phyloP scores from a whole-genome alignment of 805 yeast genomes.

The Wickerhamia fluorescens region DNA sequence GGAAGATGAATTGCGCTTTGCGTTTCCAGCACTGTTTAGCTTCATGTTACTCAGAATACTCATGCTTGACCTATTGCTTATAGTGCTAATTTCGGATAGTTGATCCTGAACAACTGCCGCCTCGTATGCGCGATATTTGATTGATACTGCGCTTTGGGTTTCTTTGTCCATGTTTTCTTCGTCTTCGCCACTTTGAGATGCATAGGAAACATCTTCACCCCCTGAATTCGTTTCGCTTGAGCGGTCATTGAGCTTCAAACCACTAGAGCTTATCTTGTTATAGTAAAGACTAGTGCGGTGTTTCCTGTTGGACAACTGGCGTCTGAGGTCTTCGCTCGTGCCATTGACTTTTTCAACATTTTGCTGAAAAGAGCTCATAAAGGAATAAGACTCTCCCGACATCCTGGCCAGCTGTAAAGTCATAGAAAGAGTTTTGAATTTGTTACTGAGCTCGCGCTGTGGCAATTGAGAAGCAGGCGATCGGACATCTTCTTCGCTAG shows the following conservation, averaged over 20 bases:
- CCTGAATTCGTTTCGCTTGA: no score
- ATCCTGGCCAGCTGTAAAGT: conserved; percentile 28
- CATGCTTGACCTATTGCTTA: no score
- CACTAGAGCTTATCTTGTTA: conserved; percentile 17
- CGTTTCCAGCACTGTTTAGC: no score
- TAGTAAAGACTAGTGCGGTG: conserved; percentile 25
- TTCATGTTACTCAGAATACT: no score
- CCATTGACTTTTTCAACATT: conserved; percentile 26
- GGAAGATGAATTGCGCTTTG: no score
- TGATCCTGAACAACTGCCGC: background rate
- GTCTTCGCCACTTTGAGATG: conserved; percentile 12
- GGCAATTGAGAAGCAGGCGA: conserved; percentile 16
- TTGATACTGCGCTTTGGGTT: conserved; percentile 11
- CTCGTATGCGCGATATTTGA: background rate
- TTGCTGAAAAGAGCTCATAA: conserved; percentile 32
- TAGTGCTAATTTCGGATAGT: background rate
- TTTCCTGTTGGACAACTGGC: conserved; percentile 3
- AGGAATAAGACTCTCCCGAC: conserved; percentile 34
- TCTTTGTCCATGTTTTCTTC: conserved; percentile 5
- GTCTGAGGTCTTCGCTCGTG: conserved; percentile 2
- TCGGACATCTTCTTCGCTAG: no score
- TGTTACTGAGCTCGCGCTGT: conserved; percentile 24
- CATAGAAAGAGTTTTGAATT: conserved; percentile 31
- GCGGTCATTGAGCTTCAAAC: no score
- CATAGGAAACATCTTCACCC: background rate